These are phyloP conservation scores for Babesia bovis DNA, from an alignment of 169 alveolate species.

Conservation along the genomic window DNA sequence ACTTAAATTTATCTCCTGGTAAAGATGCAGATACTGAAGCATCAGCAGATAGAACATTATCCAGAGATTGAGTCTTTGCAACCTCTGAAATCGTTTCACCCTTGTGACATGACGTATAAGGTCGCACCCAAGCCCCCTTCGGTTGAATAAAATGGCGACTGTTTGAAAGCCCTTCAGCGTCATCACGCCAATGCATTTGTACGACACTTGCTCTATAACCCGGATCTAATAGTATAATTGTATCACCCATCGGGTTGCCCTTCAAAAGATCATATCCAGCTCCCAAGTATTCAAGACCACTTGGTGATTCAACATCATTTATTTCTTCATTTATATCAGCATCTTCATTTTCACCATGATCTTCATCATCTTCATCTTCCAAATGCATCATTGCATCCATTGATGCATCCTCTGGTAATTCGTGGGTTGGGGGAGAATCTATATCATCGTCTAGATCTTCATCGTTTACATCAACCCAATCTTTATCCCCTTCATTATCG, in stretches of 20 bases:
- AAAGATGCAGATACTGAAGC: conserved; percentile 47
- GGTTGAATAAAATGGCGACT: conserved; percentile 54
- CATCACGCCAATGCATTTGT: conserved; percentile 64
- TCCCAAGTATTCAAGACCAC: conserved; percentile 57
- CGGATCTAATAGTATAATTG: conserved; percentile 55
- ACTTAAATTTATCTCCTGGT: conserved; percentile 49
- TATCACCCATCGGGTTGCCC: conserved; percentile 70
- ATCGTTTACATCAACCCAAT: neutral
- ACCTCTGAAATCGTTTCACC: conserved; percentile 57
- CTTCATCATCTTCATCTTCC: conserved; percentile 21
- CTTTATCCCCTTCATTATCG: too few relatives aligned
- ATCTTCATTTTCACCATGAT: conserved; percentile 4
- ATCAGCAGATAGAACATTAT: conserved; percentile 49
- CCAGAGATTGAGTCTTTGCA: conserved; percentile 9
- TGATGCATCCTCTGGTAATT: neutral
- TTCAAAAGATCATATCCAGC: conserved; percentile 66
- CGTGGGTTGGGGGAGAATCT: neutral
- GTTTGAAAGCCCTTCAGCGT: conserved; percentile 47
- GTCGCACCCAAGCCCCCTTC: conserved; percentile 62
- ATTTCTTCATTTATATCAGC: neutral
- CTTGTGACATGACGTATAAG: conserved; percentile 58
- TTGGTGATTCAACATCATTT: neutral
- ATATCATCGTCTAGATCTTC: neutral
- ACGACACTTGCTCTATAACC: conserved; percentile 57
- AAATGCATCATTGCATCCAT: neutral